Evolutionary conservation across 495 filamentous ascomycete genomes (phyloP), one percentile per base, ranked within the genome.

Genomic region (Usnea hakonensis): DNA sequence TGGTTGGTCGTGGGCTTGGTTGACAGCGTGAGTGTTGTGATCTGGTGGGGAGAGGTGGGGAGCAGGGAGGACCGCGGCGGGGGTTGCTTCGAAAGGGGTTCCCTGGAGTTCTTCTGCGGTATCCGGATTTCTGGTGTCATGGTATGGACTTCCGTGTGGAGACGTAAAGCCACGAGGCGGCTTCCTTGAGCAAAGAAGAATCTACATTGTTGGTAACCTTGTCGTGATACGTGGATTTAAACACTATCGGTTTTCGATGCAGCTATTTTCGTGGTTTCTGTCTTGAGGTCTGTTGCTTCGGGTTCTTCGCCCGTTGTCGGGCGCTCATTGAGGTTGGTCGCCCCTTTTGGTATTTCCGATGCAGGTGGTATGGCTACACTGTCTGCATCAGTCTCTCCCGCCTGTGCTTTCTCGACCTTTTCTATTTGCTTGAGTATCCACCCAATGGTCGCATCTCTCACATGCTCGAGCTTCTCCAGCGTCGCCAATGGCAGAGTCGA

Each of bases 381-480:
- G 13, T 38, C 14, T n/a, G 5, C 23, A n/a, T 2, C 36, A 26
- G 3, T 13, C 5, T 8, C 63, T 64, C 35, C 61, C 17, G 6
- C 19, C 4, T 54, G 35, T 16, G 63, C n/a, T 28, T 62, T 57
- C 54, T 79, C 77, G 21, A 70, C 72, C 58, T 75, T 72, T 44
- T 77, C 73, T 41, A 80, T 76, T 43, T 76, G 58, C 44, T 70
- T 71, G 23, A 80, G 63, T 41, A 80, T 66, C 56, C 73, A 79
- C 1, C 67, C 65, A 61, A 79, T 73, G 5, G 71, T 78, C 21
- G 70, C 71, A 72, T 80, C 77, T 38, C 74, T 69, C 19, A 74
- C 77, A 41, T 70, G 73, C 54, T 79, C 76, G 3, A 77, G 56
- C 55, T 63, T 67, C 60, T 64, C 66, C 26, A 80, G 60, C 6